A percentile compares a stretch with the other conserved stretches of the same genome.
phyloP scores from a whole-genome alignment of 192 early-diverging fungal genomes.

The Powellomyces hirtus region DNA sequence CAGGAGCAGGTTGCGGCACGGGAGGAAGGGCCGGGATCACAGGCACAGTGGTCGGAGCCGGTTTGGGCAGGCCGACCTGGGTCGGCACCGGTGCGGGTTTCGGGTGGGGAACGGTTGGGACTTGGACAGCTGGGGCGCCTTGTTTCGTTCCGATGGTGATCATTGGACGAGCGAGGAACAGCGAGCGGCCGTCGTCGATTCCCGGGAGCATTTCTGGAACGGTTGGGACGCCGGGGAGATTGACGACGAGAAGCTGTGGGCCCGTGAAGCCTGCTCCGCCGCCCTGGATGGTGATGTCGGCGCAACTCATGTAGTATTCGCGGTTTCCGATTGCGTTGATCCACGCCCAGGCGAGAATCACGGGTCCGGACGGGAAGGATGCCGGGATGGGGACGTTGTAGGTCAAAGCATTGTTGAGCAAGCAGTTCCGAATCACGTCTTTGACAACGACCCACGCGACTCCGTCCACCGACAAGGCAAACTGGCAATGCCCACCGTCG shows the following conservation, averaged over 20 bases:
- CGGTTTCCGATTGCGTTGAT: constrained; percentile 68
- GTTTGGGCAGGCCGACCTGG: background rate
- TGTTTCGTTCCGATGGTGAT: background rate
- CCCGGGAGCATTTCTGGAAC: background rate
- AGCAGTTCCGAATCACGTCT: constrained; percentile 54
- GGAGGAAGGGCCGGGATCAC: background rate
- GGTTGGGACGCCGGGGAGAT: constrained; percentile 11
- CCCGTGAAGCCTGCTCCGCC: constrained; percentile 32
- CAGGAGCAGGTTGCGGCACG: background rate
- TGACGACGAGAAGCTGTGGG: constrained; percentile 24
- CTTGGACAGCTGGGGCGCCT: background rate
- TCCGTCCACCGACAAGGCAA: constrained; percentile 63
- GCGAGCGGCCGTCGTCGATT: background rate
- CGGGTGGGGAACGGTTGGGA: background rate
- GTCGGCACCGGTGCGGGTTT: background rate
- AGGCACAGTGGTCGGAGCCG: background rate
- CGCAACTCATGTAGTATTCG: constrained; percentile 68
- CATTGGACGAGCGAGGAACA: background rate
- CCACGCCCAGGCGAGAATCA: constrained; percentile 65
- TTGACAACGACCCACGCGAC: constrained; percentile 64
- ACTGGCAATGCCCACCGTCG: constrained; percentile 69
- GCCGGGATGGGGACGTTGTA: constrained; percentile 54
- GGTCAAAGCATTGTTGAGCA: constrained; percentile 29
- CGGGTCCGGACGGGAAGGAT: constrained; percentile 47
- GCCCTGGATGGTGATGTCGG: constrained; percentile 55